Evolutionary conservation across 768 basidiomycete genomes (phyloP), one percentile per base, ranked within the genome.

Genomic region (Amanita rubescens): DNA sequence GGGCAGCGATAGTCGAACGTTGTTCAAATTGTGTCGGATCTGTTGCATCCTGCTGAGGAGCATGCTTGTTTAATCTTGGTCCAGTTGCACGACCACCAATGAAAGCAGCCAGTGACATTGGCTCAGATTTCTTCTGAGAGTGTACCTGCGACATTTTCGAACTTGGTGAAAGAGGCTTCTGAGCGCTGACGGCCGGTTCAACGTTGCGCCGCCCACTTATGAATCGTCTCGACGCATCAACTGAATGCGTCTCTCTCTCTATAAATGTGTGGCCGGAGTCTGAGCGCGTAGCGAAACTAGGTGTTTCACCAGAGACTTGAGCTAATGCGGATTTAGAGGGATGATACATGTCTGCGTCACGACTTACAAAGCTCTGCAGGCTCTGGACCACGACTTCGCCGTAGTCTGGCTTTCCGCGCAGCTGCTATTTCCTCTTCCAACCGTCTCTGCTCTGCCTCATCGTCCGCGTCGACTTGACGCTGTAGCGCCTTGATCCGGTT

Each of bases 41-140:
- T 60, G 80, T 72, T 9, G 75, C 75, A 67, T 91, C 81, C 59
- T 73, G 73, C 63, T 91, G 90, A 3, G 88, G 82, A 15, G 82
- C 81, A 60, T 82, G 87, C 54, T 75, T 79, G 57, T 78, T 90
- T 39, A 92, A 74, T 34, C 84, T 75, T 3, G 88, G 88, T 20
- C 87, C 90, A 39, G 80, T 77, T 12, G 84, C 88, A 24, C 75
- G 79, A 6, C 90, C 88, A 34, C 90, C 90, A 59, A 91, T 91
- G 64, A 91, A 89, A 2, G 84, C 78, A 0, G 90, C 89, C 24
- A 91, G 75, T 2, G 90, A 92, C 8, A 86, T 81, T 10, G 81
- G 72, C 38, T 77, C 71, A 2, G 74, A 56, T 49, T 68, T 75
- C 59, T 22, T 63, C 57, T 43, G 59, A 56, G 53, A 59, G 44